A percentile compares a stretch with the other conserved stretches of the same genome.
Conservation (phyloP, 2,329 filamentous ascomycete species). For the Colletotrichum sp. region DNA sequence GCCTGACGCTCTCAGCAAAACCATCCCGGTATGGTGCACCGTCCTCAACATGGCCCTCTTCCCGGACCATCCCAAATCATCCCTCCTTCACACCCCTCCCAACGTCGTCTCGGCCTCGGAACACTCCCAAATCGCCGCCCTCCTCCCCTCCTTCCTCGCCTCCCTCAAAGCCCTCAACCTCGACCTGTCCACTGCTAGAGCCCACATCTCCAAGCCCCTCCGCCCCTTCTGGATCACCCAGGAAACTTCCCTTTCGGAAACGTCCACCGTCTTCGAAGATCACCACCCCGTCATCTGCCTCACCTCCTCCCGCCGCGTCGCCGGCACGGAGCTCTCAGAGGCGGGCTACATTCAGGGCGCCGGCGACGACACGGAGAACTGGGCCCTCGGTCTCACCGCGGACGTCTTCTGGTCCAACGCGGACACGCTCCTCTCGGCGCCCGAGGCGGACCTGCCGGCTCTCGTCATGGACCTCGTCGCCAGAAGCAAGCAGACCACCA, state of each 20-base stretch:
- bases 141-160: slow-evolving; percentile 60
- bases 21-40: slow-evolving; percentile 90
- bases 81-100: slow-evolving; percentile 70
- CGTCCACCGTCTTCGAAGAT: slow-evolving; percentile 51
- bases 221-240: slow-evolving; percentile 82
- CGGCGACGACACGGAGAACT: slow-evolving; percentile 93
- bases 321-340: slow-evolving; percentile 71
- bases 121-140: slow-evolving; percentile 75
- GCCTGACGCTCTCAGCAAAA: slow-evolving; percentile 94
- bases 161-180: slow-evolving; percentile 63
- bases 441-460: slow-evolving; percentile 67
- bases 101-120: slow-evolving; percentile 77
- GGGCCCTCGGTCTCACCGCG: slow-evolving; percentile 83
- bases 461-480: slow-evolving; percentile 53
- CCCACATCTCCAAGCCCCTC: slow-evolving; percentile 72
- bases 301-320: slow-evolving; percentile 78
- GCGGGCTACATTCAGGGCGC: slow-evolving; percentile 85
- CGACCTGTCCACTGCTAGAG: slow-evolving; percentile 58
- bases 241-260: slow-evolving; percentile 55
- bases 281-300: slow-evolving; percentile 82
- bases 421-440: slow-evolving; percentile 61
- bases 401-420: slow-evolving; percentile 79
- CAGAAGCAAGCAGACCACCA: slow-evolving; percentile 19
- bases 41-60: slow-evolving; percentile 85
- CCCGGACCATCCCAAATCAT: slow-evolving; percentile 49